phyloP scores from a whole-genome alignment of 2,329 filamentous ascomycete species.

The Zymoseptoria tritici region DNA sequence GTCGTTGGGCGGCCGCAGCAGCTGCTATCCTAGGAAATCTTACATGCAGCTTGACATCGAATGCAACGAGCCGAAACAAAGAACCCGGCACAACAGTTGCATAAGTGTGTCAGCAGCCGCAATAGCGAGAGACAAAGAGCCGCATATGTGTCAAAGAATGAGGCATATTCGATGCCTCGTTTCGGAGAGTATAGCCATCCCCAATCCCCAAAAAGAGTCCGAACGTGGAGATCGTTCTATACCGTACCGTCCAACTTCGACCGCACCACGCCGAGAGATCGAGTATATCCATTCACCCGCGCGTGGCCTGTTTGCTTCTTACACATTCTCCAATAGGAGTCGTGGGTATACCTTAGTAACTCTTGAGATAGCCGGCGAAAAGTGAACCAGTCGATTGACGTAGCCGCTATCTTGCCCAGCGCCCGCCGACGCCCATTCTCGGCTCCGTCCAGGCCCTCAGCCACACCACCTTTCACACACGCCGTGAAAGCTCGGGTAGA shows the following conservation, averaged over 20 bases:
- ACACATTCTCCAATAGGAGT: neutral
- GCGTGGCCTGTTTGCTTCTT: neutral
- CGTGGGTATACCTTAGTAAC: neutral
- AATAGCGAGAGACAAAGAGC: neutral
- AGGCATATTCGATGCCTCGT: neutral
- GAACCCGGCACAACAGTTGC: neutral
- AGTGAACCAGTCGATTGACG: neutral
- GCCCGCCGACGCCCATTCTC: neutral
- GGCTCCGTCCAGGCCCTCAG: neutral
- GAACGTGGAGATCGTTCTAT: neutral
- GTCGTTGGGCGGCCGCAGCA: neutral
- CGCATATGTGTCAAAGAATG: neutral
- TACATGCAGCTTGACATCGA: neutral
- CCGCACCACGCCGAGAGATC: neutral
- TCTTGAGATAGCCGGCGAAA: neutral
- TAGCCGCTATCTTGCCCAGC: neutral
- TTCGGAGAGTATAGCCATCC: neutral
- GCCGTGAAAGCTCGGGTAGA: neutral
- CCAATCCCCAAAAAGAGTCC: neutral
- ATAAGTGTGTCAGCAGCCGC: neutral
- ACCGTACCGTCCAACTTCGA: neutral
- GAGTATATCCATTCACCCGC: neutral
- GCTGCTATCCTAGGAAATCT: neutral
- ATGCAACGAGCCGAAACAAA: neutral
- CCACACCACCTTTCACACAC: neutral